These are phyloP conservation scores for Rosa chinensis DNA, from an alignment of 306 rosid genomes.

Conservation along the genomic window DNA sequence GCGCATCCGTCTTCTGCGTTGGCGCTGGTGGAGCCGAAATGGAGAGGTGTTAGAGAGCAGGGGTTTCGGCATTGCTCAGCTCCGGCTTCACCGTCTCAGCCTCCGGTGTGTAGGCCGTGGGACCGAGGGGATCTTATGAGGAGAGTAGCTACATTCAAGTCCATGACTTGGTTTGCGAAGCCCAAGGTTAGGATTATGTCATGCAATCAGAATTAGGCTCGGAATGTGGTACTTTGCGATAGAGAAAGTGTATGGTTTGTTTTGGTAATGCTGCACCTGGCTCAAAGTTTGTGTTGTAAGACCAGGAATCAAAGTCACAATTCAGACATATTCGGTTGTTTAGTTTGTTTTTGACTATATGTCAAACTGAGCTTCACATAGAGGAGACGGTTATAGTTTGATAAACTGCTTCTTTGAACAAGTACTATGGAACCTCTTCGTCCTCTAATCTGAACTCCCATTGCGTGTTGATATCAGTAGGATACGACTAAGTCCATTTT, in stretches of 20 bases:
- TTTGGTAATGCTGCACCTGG: not conserved
- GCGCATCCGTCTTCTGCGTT: slow-evolving; percentile 50
- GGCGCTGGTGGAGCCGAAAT: slow-evolving; percentile 45
- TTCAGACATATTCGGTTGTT: not conserved
- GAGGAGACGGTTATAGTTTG: not conserved
- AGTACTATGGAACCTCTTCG: not conserved
- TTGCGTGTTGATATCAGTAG: not conserved
- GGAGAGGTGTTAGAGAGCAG: slow-evolving; percentile 42
- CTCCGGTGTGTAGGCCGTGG: slow-evolving; percentile 83
- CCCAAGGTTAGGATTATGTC: slow-evolving; percentile 57
- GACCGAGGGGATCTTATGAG: slow-evolving; percentile 78
- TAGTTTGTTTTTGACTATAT: not conserved
- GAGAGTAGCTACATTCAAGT: slow-evolving; percentile 82
- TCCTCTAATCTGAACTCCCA: not conserved
- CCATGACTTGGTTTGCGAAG: slow-evolving; percentile 98
- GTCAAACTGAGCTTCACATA: not conserved
- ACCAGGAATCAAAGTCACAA: not conserved
- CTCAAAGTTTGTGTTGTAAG: not conserved
- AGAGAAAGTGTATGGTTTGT: not conserved
- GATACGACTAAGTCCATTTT: not conserved
- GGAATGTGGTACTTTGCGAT: not conserved
- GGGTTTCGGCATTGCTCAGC: slow-evolving; percentile 38
- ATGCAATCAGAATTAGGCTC: not conserved
- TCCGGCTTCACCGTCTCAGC: slow-evolving; percentile 25
- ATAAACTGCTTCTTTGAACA: not conserved